Percentiles rank a stretch among this genome's conserved stretches.
These are phyloP conservation scores for Ophiosphaerella korrae DNA, from an alignment of 2,329 filamentous ascomycete genomes.

Conservation along the genomic window DNA sequence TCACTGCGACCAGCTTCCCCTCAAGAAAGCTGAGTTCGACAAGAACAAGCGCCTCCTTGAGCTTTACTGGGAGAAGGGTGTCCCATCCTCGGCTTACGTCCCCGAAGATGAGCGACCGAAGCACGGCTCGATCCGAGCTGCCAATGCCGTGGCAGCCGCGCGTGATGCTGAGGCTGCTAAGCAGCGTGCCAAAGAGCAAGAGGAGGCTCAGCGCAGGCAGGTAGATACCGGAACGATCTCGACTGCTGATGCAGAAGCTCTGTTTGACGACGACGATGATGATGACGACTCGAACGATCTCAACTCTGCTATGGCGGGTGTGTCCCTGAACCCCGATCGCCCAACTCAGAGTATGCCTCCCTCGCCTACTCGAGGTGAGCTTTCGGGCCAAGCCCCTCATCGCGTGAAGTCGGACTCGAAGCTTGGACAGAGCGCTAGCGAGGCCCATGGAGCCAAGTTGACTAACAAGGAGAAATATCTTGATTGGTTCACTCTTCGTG, in stretches of 20 bases:
- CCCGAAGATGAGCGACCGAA: constrained; percentile 96
- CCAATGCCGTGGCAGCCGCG: constrained; percentile 75
- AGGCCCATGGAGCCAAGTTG: constrained; percentile 78
- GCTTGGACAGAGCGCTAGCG: constrained; percentile 69
- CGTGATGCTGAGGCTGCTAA: constrained; percentile 83
- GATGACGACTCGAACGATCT: constrained; percentile 82
- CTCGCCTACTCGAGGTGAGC: constrained; percentile 79
- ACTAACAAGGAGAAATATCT: constrained; percentile 97
- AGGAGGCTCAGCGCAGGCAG: constrained; percentile 89
- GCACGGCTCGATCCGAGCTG: constrained; percentile 73
- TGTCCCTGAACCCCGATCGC: constrained; percentile 80
- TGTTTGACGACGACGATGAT: constrained; percentile 86
- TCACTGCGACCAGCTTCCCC: constrained; percentile 94
- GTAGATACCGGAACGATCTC: constrained; percentile 95
- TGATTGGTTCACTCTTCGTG: constrained; percentile 83
- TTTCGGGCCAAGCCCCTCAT: constrained; percentile 72
- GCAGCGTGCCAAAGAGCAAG: constrained; percentile 80
- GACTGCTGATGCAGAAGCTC: constrained; percentile 88
- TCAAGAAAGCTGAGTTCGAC: constrained; percentile 99
- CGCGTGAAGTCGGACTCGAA: constrained; percentile 95
- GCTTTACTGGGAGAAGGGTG: constrained; percentile 99
- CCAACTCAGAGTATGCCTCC: constrained; percentile 95
- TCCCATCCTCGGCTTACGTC: constrained; percentile 92
- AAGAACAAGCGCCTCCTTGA: constrained; percentile 95
- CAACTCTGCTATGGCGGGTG: constrained; percentile 89